Conservation (phyloP, 2,329 filamentous ascomycete species). For the Aspergillus sp. region DNA sequence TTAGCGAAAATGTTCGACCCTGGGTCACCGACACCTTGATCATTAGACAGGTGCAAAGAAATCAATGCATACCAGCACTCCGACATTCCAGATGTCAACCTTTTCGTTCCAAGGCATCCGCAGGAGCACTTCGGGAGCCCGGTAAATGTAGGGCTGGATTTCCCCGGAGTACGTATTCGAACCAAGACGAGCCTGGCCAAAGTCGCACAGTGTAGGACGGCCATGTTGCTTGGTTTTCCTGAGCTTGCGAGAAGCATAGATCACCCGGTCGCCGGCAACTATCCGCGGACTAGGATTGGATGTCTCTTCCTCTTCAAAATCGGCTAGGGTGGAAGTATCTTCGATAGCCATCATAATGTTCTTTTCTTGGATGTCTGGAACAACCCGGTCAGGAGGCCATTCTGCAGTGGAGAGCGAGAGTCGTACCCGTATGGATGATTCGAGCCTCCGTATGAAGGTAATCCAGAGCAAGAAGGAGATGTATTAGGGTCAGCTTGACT, state of each 20-base stretch:
- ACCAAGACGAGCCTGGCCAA: conserved; percentile 23
- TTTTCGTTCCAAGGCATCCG: conserved; percentile 22
- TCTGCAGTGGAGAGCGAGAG: background rate
- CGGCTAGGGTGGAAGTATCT: conserved; percentile 1
- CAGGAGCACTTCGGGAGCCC: conserved; percentile 24
- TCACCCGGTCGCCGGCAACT: conserved; percentile 16
- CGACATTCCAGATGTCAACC: conserved; percentile 28
- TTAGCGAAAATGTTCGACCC: no score
- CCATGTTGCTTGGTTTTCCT: conserved; percentile 19
- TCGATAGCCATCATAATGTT: conserved; percentile 7
- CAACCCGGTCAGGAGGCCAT: background rate
- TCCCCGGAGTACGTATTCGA: conserved; percentile 6
- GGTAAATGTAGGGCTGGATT: conserved; percentile 22
- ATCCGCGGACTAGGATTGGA: conserved; percentile 21
- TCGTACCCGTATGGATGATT: conserved; percentile 4
- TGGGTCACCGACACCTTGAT: no score
- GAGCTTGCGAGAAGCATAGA: conserved; percentile 25
- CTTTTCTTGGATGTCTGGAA: conserved; percentile 4
- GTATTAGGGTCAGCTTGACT: background rate
- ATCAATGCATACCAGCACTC: conserved; percentile 15
- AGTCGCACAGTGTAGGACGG: conserved; percentile 24
- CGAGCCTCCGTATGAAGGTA: conserved; percentile 6
- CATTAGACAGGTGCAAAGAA: no score
- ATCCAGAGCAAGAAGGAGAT: conserved; percentile 6
- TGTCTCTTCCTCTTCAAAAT: conserved; percentile 4